Evolutionary conservation across 345 rosid species (phyloP).

Genomic region (Arabidopsis arenosa): DNA sequence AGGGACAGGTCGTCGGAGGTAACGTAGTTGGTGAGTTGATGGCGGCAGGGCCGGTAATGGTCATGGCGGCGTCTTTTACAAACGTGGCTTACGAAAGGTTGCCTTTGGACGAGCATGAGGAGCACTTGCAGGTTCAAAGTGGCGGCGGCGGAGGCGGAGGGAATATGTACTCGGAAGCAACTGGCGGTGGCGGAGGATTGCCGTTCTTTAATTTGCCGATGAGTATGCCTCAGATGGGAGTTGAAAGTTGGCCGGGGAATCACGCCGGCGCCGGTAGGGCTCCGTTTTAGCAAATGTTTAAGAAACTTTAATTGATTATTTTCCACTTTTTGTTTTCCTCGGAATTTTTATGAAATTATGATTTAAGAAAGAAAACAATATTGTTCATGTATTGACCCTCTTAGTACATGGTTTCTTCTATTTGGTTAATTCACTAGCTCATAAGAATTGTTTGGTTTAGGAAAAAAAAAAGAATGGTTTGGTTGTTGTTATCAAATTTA

Average conservation of each 20-base stretch:
- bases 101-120: slow-evolving; percentile 91
- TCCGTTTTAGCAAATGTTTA: slow-evolving; percentile 55
- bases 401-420: slow-evolving; percentile 1
- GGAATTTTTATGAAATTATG: slow-evolving; percentile 13
- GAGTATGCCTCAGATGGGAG: slow-evolving; percentile 77
- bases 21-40: slow-evolving; percentile 91
- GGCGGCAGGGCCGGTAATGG: slow-evolving; percentile 93
- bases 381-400: slow-evolving; percentile 25
- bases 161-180: slow-evolving; percentile 38
- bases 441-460: no score
- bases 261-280: slow-evolving; percentile 62
- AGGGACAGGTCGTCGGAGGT: slow-evolving; percentile 95
- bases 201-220: slow-evolving; percentile 88
- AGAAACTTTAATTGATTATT: slow-evolving; percentile 4
- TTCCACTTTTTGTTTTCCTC: slow-evolving; percentile 2
- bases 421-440: no score
- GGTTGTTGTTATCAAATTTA: no score
- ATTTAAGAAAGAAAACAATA: not conserved
- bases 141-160: slow-evolving; percentile 52
- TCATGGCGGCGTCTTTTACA: slow-evolving; percentile 88
- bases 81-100: slow-evolving; percentile 94
- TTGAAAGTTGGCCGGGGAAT: slow-evolving; percentile 83
- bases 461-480: no score
- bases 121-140: slow-evolving; percentile 64
- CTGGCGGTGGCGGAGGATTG: slow-evolving; percentile 54